Conservation (phyloP, 148 eudicot genomes). For the Bassia scoparia region DNA sequence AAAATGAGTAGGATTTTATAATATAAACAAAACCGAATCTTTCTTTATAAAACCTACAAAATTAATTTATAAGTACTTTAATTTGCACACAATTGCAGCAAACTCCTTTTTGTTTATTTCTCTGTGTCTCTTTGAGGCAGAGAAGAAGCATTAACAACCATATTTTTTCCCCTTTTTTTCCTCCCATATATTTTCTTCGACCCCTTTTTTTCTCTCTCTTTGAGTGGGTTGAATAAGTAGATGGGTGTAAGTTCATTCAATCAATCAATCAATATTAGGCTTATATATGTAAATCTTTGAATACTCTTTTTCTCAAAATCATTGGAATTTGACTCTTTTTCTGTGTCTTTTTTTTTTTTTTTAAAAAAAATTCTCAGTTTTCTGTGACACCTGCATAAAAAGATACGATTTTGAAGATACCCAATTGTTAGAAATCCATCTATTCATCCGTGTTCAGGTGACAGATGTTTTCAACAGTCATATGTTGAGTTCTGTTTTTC, state of each 20-base stretch:
- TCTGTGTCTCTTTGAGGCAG: not conserved
- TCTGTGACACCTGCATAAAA: not conserved
- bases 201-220: not conserved
- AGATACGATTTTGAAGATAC: slow-evolving; percentile 15
- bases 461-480: not conserved
- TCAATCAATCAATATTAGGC: no score
- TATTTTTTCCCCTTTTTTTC: not conserved
- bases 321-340: slow-evolving; percentile 1
- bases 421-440: slow-evolving; percentile 2
- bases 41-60: no score
- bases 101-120: no score
- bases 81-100: not conserved
- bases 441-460: not conserved
- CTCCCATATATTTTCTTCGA: not conserved
- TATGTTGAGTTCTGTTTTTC: not conserved
- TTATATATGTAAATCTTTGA: slow-evolving; percentile 2
- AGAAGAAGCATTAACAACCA: slow-evolving; percentile 1
- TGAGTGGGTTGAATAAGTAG: not conserved
- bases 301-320: not conserved
- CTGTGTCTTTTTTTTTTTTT: not conserved
- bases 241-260: slow-evolving; percentile 9
- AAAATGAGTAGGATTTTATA: not conserved
- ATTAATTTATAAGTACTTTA: not conserved
- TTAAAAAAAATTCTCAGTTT: not conserved
- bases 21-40: no score